Evolutionary conservation across 2,329 filamentous ascomycete genomes (phyloP).

Genomic region (Ascochyta viciae-villosae): DNA sequence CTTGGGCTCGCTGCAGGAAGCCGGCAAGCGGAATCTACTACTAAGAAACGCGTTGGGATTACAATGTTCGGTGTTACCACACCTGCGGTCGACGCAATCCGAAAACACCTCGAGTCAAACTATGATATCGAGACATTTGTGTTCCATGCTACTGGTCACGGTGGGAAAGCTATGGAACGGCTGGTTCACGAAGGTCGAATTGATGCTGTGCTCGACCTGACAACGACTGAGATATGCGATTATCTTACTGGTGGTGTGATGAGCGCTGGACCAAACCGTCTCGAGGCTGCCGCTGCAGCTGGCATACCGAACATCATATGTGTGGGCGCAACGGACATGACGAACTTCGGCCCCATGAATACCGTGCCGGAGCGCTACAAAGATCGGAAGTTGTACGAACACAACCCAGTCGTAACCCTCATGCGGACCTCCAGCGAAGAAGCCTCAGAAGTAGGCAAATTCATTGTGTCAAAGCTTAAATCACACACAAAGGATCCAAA

Average conservation of each 20-base stretch:
- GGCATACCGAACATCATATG: conserved; percentile 66
- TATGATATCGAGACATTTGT: conserved; percentile 64
- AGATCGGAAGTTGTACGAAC: conserved; percentile 63
- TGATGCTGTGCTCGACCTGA: conserved; percentile 73
- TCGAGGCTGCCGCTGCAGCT: conserved; percentile 63
- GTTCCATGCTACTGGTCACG: conserved; percentile 74
- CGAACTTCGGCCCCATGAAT: conserved; percentile 66
- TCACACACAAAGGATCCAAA: conserved; percentile 48
- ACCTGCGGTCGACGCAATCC: conserved; percentile 65
- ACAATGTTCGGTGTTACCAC: conserved; percentile 82
- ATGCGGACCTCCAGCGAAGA: conserved; percentile 70
- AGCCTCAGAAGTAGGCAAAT: conserved; percentile 60
- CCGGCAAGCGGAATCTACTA: not conserved
- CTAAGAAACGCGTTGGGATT: conserved; percentile 60
- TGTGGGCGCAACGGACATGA: conserved; percentile 56
- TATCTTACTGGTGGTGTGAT: conserved; percentile 68
- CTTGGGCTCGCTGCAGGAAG: conserved; percentile 47
- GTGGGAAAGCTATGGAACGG: conserved; percentile 73
- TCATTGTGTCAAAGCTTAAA: conserved; percentile 63
- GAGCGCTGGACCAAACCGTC: conserved; percentile 63
- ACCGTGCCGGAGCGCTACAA: conserved; percentile 64
- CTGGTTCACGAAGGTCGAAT: conserved; percentile 64
- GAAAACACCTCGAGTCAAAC: conserved; percentile 53
- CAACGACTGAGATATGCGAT: conserved; percentile 72
- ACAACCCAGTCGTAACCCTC: conserved; percentile 71